These are phyloP conservation scores for Stereum hirsutum DNA, from an alignment of 1,284 basidiomycete species.

Conservation along the genomic window DNA sequence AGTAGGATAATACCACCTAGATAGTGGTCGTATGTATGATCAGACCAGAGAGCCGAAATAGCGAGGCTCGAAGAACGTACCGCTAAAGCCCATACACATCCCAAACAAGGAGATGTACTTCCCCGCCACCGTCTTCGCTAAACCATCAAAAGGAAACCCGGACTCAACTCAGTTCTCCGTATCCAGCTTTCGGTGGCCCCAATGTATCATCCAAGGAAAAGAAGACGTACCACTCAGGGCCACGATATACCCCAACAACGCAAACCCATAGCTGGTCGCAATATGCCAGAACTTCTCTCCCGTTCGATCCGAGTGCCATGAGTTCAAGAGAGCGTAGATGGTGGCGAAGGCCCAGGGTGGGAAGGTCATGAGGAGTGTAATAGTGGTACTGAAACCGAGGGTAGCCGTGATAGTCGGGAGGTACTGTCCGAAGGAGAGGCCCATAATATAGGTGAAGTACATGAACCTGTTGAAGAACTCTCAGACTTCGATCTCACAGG, in stretches of 20 bases:
- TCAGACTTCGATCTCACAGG: too few relatives aligned
- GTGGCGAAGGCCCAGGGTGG: slow-evolving; percentile 73
- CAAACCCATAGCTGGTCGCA: slow-evolving; percentile 38
- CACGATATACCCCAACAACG: slow-evolving; percentile 64
- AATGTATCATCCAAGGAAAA: too few relatives aligned
- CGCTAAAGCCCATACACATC: too few relatives aligned
- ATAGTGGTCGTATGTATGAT: too few relatives aligned
- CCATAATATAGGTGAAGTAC: too few relatives aligned
- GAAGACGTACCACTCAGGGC: slow-evolving; percentile 66
- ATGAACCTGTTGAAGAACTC: too few relatives aligned
- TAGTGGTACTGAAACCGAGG: slow-evolving; percentile 54
- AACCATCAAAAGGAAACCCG: too few relatives aligned
- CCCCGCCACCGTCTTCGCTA: not conserved
- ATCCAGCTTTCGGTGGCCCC: too few relatives aligned
- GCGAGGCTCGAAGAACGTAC: too few relatives aligned
- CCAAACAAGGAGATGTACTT: too few relatives aligned
- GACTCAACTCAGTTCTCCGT: too few relatives aligned
- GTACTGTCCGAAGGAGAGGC: slow-evolving; percentile 69
- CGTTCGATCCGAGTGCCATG: slow-evolving; percentile 65
- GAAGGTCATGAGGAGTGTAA: slow-evolving; percentile 66
- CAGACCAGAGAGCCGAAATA: too few relatives aligned
- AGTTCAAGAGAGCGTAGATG: slow-evolving; percentile 40
- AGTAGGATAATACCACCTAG: slow-evolving; percentile 61
- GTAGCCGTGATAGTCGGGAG: slow-evolving; percentile 66
- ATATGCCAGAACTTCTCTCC: slow-evolving; percentile 65